Percentiles rank a stretch among this genome's conserved stretches.
These are phyloP conservation scores for Suhomyces atakaporum DNA, from an alignment of 1,139 yeast genomes.

Conservation along the genomic window DNA sequence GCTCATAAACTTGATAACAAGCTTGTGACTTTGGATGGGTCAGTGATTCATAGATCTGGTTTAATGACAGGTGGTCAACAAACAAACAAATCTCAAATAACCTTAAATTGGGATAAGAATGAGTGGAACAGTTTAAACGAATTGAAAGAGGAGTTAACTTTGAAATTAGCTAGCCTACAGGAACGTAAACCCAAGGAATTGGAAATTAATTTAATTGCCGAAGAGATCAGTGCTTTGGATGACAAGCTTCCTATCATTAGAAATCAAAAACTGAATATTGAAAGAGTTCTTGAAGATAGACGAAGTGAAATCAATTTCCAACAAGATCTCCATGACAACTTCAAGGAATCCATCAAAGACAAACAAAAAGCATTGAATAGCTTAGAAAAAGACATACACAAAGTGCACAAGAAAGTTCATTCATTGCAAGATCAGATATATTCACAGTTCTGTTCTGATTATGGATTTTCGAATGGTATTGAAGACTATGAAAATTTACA, in stretches of 20 bases:
- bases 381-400: slow-evolving; percentile 30
- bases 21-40: slow-evolving; percentile 81
- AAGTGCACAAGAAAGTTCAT: slow-evolving; percentile 30
- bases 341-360: slow-evolving; percentile 19
- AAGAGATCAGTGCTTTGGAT: slow-evolving; percentile 58
- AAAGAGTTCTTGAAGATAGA: slow-evolving; percentile 56
- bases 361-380: slow-evolving; percentile 29
- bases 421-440: slow-evolving; percentile 49
- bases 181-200: slow-evolving; percentile 55
- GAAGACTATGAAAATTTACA: slow-evolving; percentile 69
- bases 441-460: slow-evolving; percentile 51
- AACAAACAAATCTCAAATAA: slow-evolving; percentile 36
- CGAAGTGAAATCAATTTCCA: slow-evolving; percentile 59
- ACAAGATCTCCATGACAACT: slow-evolving; percentile 22
- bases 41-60: slow-evolving; percentile 82
- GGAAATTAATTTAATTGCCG: slow-evolving; percentile 57
- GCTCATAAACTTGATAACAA: slow-evolving; percentile 55
- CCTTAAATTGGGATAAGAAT: slow-evolving; percentile 69
- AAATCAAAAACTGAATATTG: slow-evolving; percentile 49
- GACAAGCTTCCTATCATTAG: slow-evolving; percentile 54
- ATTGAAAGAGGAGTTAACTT: slow-evolving; percentile 60
- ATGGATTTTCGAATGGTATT: slow-evolving; percentile 55
- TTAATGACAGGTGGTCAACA: slow-evolving; percentile 87
- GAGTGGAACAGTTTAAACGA: slow-evolving; percentile 61
- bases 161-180: slow-evolving; percentile 54